A percentile compares a stretch with the other conserved stretches of the same genome.
These are phyloP conservation scores for Cercospora sp. DNA, from an alignment of 2,329 filamentous ascomycete species.

Conservation along the genomic window DNA sequence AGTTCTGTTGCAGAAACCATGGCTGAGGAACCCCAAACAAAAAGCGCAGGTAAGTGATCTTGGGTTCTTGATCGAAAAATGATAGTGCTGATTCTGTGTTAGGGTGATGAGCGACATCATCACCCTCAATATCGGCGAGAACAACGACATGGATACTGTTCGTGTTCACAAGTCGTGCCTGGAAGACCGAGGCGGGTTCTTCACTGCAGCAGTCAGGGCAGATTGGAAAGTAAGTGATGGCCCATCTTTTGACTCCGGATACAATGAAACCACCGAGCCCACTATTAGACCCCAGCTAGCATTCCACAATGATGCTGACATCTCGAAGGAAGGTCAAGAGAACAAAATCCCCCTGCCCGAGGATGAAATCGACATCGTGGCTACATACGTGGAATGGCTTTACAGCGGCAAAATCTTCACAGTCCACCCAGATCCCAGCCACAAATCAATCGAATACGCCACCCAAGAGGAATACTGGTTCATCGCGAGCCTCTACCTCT, in stretches of 20 bases:
- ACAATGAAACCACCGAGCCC: background rate
- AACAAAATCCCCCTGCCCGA: background rate
- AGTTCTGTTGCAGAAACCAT: too few relatives aligned
- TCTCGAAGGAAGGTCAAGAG: background rate
- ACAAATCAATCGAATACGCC: background rate
- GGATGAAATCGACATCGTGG: background rate
- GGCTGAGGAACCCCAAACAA: background rate
- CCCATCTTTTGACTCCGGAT: background rate
- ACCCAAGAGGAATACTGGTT: background rate
- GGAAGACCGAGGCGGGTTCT: slow-evolving; percentile 1
- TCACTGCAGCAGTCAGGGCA: slow-evolving; percentile 4
- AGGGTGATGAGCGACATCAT: background rate
- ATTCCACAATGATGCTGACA: background rate
- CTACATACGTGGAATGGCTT: background rate
- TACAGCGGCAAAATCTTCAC: background rate
- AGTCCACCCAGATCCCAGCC: background rate
- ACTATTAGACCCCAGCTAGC: background rate
- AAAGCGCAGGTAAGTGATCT: background rate
- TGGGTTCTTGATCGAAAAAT: background rate
- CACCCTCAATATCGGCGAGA: background rate
- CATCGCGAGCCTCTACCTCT: background rate
- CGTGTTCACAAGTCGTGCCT: background rate
- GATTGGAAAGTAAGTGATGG: slow-evolving; percentile 3
- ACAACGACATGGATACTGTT: background rate
- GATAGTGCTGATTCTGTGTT: background rate